Base-by-base conservation (phyloP, 345 rosid species). In the Salix caprea region DNA sequence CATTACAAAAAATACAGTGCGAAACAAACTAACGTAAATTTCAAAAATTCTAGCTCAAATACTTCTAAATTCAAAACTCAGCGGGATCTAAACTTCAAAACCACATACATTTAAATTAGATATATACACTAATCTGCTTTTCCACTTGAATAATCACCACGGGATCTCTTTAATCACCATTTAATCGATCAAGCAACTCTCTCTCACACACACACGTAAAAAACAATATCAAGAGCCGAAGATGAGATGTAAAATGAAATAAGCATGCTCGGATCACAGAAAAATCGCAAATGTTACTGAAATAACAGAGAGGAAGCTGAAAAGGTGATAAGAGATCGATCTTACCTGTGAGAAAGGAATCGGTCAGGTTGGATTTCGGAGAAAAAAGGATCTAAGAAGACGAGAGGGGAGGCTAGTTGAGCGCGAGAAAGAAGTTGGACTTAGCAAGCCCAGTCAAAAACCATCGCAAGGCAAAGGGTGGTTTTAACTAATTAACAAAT, bases 371-470 rank as follows among this genome's bases (percentile, higher is more conserved):
- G n/a, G 37, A 71, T 42, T 16, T 4, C 16, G 66, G 34, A 30
- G 37, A 16, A 73, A 71, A 73, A 82, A 72, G 66, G 83, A 86
- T 87, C 81, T 89, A 87, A 77, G 87, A 82, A 80, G 84, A 84
- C 83, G 84, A 84, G 65, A 80, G 82, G 78, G 86, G 73, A 72
- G 77, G 85, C 86, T 88, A 86, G 74, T 86, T 88, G 84, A 83
- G 85, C 90, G 90, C 87, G 84, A 80, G 88, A 79, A 89, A 76
- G 78, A 72, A 8, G 80, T 80, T 70, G 71, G 85, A 82, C 79
- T 78, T 18, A 50, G 40, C 65, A 19, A 69, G 62, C 82, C 74
- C 82, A 54, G 82, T 80, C 82, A 77, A 80, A 77, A 77, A 76
- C 34, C 21, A 23, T 48, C 10, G 70, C 37, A 50, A 12, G 48